Evolutionary conservation across 257 asterid genomes (phyloP).

Genomic region (Lavandula angustifolia): DNA sequence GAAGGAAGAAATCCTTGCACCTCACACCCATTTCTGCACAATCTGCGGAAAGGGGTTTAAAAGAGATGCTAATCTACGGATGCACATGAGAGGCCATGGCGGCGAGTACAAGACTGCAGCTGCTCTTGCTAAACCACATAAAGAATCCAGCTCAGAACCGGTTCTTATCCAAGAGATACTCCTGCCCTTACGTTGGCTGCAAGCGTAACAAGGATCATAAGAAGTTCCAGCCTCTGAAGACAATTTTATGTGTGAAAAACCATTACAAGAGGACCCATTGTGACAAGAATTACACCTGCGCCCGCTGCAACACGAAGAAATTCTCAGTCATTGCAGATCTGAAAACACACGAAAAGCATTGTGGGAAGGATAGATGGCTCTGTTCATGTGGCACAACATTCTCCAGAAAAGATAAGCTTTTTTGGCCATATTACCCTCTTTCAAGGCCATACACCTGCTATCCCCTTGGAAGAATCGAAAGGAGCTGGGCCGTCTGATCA

Average conservation of each 20-base stretch:
- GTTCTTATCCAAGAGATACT: constrained; percentile 71
- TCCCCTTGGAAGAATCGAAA: constrained; percentile 61
- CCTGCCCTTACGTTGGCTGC: constrained; percentile 89
- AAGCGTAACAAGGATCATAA: constrained; percentile 89
- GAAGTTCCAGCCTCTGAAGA: constrained; percentile 86
- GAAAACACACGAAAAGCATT: constrained; percentile 96
- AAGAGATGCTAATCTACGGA: constrained; percentile 87
- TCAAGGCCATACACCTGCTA: constrained; percentile 95
- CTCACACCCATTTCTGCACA: constrained; percentile 94
- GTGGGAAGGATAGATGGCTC: constrained; percentile 94
- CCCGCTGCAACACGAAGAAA: constrained; percentile 84
- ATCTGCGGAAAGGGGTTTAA: constrained; percentile 96
- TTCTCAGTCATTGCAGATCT: constrained; percentile 93
- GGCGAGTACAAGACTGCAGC: constrained; percentile 96
- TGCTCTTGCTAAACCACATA: constrained; percentile 89
- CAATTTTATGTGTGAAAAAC: constrained; percentile 85
- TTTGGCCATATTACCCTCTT: constrained; percentile 88
- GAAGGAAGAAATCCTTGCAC: constrained; percentile 94
- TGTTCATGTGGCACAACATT: constrained; percentile 98
- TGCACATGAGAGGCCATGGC: constrained; percentile 99
- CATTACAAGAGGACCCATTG: constrained; percentile 98
- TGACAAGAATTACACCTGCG: constrained; percentile 91
- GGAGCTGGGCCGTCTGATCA: constrained; percentile 44
- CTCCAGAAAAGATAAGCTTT: constrained; percentile 90
- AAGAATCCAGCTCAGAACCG: constrained; percentile 66